A percentile compares a stretch with the other conserved stretches of the same genome.
Evolutionary conservation across 2,329 filamentous ascomycete genomes (phyloP).

Genomic region (Fusarium sp.): DNA sequence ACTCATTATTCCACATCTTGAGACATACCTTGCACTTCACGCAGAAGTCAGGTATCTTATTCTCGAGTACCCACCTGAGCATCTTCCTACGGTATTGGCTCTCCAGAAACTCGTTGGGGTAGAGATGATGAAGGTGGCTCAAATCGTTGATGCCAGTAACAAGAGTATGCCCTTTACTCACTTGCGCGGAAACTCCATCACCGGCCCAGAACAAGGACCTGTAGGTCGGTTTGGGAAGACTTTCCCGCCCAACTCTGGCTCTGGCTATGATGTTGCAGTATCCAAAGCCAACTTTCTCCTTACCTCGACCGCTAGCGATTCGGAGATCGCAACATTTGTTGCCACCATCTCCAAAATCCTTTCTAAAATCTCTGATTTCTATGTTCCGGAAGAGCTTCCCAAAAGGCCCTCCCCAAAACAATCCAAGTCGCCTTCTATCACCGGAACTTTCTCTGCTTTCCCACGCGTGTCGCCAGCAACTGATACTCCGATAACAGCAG

Average conservation of each 20-base stretch:
- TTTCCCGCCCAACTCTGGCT: conserved; percentile 42
- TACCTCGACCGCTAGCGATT: conserved; percentile 64
- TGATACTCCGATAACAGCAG: conserved; percentile 19
- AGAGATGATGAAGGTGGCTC: conserved; percentile 69
- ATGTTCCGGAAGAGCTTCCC: conserved; percentile 55
- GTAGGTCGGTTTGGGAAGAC: conserved; percentile 37
- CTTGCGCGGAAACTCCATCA: conserved; percentile 53
- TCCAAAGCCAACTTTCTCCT: conserved; percentile 69
- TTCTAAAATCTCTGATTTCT: conserved; percentile 54
- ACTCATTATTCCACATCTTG: conserved; percentile 70
- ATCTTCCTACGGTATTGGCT: conserved; percentile 68
- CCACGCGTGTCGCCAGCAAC: conserved; percentile 43
- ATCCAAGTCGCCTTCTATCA: conserved; percentile 47
- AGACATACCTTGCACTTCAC: conserved; percentile 68
- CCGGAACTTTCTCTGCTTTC: conserved; percentile 50
- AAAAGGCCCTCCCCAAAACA: conserved; percentile 40
- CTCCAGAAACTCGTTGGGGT: conserved; percentile 68
- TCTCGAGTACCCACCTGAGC: conserved; percentile 68
- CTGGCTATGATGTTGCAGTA: conserved; percentile 53
- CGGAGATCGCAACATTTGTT: conserved; percentile 67
- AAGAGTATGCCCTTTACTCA: conserved; percentile 56
- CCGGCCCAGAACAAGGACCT: conserved; percentile 43
- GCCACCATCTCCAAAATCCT: conserved; percentile 63
- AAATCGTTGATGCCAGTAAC: conserved; percentile 63
- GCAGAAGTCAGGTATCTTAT: conserved; percentile 67